phyloP scores from a whole-genome alignment of 306 rosid species.

The Abrus precatorius region DNA sequence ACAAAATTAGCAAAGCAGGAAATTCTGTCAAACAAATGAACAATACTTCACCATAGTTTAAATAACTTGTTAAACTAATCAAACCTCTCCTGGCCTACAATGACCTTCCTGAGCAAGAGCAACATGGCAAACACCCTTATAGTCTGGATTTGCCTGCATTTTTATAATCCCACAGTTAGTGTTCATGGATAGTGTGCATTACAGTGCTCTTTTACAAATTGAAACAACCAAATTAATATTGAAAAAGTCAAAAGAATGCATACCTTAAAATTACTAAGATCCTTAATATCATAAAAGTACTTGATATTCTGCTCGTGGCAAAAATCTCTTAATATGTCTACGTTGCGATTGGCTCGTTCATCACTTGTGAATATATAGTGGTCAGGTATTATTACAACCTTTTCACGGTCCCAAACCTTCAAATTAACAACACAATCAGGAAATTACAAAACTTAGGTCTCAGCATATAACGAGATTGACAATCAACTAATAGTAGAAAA shows the following conservation, averaged over 20 bases:
- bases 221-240: background rate
- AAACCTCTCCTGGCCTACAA: conserved; percentile 98
- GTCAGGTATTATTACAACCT: conserved; percentile 91
- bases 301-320: conserved; percentile 87
- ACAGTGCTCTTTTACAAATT: conserved; percentile 30
- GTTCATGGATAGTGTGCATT: conserved; percentile 12
- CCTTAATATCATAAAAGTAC: conserved; percentile 95
- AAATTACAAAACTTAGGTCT: conserved; percentile 19
- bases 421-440: conserved; percentile 39
- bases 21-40: conserved; percentile 19
- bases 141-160: conserved; percentile 92
- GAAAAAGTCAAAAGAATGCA: conserved; percentile 18
- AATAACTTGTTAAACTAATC: conserved; percentile 40
- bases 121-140: conserved; percentile 95
- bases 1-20: conserved; percentile 39
- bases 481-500: background rate
- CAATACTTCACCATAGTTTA: conserved; percentile 17
- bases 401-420: conserved; percentile 97
- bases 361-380: conserved; percentile 93
- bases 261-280: conserved; percentile 91
- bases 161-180: conserved; percentile 37
- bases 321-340: conserved; percentile 91
- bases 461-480: conserved; percentile 23
- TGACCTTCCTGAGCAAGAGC: conserved; percentile 99
- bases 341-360: conserved; percentile 95